These are phyloP conservation scores for Wolfiporia cocos DNA, from an alignment of 1,284 basidiomycete genomes.

Conservation along the genomic window DNA sequence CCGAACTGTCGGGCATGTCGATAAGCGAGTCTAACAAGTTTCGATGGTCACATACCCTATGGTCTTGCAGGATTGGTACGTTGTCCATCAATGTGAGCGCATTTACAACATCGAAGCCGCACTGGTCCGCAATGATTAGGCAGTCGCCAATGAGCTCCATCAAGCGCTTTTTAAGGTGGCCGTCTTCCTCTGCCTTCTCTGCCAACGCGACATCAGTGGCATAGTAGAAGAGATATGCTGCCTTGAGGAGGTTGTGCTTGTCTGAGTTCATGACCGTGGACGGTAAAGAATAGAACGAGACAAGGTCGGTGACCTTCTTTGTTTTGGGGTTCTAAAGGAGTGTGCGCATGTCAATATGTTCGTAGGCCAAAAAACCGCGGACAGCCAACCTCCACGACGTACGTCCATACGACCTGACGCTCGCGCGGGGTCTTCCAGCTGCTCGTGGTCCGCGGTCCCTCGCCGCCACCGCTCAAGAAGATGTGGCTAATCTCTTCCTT, in stretches of 20 bases:
- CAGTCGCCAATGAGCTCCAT: conserved; percentile 73
- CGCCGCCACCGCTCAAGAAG: conserved; percentile 81
- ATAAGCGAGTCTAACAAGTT: conserved; percentile 3
- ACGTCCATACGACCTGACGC: conserved; percentile 92
- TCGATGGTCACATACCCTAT: conserved; percentile 55
- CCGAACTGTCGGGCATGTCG: conserved; percentile 63
- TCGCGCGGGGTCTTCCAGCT: conserved; percentile 45
- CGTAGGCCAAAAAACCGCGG: conserved; percentile 1
- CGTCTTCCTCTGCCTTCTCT: conserved; percentile 51
- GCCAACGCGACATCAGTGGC: conserved; percentile 64
- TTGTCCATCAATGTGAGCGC: conserved; percentile 96
- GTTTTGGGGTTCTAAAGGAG: conserved; percentile 67
- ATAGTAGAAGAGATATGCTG: conserved; percentile 94
- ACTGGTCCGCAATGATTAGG: conserved; percentile 74
- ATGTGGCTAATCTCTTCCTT: conserved; percentile 85
- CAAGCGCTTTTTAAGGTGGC: conserved; percentile 65
- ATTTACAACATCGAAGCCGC: conserved; percentile 95
- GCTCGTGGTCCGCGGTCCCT: conserved; percentile 33
- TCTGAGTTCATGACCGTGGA: conserved; percentile 78
- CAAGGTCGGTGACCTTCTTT: conserved; percentile 87
- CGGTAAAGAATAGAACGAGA: conserved; percentile 96
- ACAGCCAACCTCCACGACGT: conserved; percentile 83
- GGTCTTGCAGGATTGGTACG: conserved; percentile 71
- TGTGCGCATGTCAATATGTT: background rate
- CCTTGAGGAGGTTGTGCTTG: conserved; percentile 67